A percentile compares a stretch with the other conserved stretches of the same genome.
These are phyloP conservation scores for Coccomyxa subellipsoidea DNA, from an alignment of 163 green algal species.

Conservation along the genomic window DNA sequence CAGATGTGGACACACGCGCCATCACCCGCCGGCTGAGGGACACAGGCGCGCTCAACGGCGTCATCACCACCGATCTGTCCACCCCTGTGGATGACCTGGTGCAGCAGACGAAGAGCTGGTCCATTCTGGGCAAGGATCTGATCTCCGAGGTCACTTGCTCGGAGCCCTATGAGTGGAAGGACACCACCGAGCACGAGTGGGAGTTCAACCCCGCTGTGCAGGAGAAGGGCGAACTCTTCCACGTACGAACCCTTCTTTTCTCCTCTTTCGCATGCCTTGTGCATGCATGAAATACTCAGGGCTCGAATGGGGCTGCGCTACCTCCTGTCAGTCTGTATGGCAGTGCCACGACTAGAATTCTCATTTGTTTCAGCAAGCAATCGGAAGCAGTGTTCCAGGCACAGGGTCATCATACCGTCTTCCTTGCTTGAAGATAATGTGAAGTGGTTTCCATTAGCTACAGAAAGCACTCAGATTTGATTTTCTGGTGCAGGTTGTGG, in stretches of 20 bases:
- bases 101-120: slow-evolving; percentile 78
- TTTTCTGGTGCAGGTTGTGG: slow-evolving; percentile 67
- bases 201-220: slow-evolving; percentile 73
- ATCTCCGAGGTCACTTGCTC: slow-evolving; percentile 53
- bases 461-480: too few relatives aligned
- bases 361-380: too few relatives aligned
- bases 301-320: too few relatives aligned
- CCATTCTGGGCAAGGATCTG: slow-evolving; percentile 85
- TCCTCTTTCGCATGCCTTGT: too few relatives aligned
- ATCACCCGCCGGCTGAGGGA: slow-evolving; percentile 90
- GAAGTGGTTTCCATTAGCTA: too few relatives aligned
- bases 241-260: slow-evolving; percentile 40
- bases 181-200: slow-evolving; percentile 87
- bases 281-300: too few relatives aligned
- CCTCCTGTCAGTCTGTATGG: too few relatives aligned
- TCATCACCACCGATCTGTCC: slow-evolving; percentile 78
- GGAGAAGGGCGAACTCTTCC: slow-evolving; percentile 33
- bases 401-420: too few relatives aligned
- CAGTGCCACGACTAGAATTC: too few relatives aligned
- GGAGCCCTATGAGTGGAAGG: slow-evolving; percentile 92
- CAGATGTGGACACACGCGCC: slow-evolving; percentile 91
- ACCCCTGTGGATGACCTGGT: slow-evolving; percentile 71
- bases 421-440: too few relatives aligned
- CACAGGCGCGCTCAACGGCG: slow-evolving; percentile 89
- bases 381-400: too few relatives aligned